Evolutionary conservation across 2,329 filamentous ascomycete genomes (phyloP).

Genomic region (Aspergillus sp.): DNA sequence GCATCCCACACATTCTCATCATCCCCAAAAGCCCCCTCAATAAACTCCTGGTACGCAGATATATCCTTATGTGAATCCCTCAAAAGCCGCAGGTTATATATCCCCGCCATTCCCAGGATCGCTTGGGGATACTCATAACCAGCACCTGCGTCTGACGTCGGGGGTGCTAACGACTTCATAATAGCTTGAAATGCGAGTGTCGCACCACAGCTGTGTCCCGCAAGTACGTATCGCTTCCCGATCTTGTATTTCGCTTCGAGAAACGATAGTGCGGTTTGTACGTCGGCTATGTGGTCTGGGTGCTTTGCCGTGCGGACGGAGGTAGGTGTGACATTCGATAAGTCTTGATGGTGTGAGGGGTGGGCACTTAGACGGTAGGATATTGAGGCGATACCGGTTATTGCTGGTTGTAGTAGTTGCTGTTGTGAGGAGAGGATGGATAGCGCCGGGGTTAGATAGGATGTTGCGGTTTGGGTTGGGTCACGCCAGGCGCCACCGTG

Average conservation of each 20-base stretch:
- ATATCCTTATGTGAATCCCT: constrained; percentile 33
- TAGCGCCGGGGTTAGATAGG: constrained; percentile 36
- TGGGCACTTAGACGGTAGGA: constrained; percentile 49
- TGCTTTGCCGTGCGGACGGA: constrained; percentile 38
- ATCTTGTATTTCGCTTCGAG: constrained; percentile 43
- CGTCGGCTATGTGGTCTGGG: constrained; percentile 47
- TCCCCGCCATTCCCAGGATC: constrained; percentile 45
- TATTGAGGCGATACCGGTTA: constrained; percentile 46
- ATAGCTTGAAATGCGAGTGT: constrained; percentile 47
- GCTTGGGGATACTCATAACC: constrained; percentile 32
- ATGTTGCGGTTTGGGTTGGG: constrained; percentile 37
- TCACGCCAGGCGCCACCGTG: constrained; percentile 54
- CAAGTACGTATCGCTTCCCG: constrained; percentile 42
- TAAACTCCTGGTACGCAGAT: constrained; percentile 40
- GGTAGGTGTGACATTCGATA: constrained; percentile 21
- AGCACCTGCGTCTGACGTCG: neutral
- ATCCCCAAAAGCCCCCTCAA: constrained; percentile 44
- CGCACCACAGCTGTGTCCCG: constrained; percentile 49
- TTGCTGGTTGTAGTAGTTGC: constrained; percentile 15
- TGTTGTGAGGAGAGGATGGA: constrained; percentile 27
- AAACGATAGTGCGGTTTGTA: constrained; percentile 40
- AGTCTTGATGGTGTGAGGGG: constrained; percentile 40
- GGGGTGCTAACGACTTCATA: constrained; percentile 29
- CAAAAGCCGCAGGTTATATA: constrained; percentile 44
- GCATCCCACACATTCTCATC: constrained; percentile 39